A percentile compares a stretch with the other conserved stretches of the same genome.
phyloP scores from a whole-genome alignment of 164 flowering plant genomes.

The Euptelea pleiosperma region DNA sequence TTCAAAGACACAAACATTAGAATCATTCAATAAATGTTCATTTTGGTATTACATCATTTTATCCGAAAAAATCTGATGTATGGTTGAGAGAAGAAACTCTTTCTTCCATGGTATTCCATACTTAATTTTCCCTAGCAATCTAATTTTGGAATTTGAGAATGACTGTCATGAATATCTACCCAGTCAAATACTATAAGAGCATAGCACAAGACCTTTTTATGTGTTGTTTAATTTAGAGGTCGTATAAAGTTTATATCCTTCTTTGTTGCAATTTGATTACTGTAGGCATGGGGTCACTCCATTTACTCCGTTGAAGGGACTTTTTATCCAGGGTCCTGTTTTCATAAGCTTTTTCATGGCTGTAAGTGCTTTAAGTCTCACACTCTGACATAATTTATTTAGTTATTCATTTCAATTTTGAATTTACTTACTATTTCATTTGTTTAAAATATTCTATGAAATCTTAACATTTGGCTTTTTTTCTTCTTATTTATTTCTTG shows the following conservation, averaged over 20 bases:
- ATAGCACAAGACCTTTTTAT: not conserved
- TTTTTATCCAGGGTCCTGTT: slow-evolving; percentile 78
- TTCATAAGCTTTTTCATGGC: slow-evolving; percentile 82
- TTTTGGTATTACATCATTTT: too few relatives aligned
- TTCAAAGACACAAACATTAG: not conserved
- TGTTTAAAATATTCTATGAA: not conserved
- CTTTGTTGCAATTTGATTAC: slow-evolving; percentile 4
- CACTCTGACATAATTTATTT: not conserved
- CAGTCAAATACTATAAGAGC: not conserved
- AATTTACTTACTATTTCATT: not conserved
- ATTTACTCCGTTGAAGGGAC: slow-evolving; percentile 75
- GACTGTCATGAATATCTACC: not conserved
- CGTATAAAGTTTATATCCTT: not conserved
- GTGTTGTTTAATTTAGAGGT: not conserved
- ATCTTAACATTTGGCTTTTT: not conserved
- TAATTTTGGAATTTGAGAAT: not conserved
- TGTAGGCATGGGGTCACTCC: slow-evolving; percentile 82
- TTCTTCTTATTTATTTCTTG: slow-evolving; percentile 13
- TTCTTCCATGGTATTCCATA: not conserved
- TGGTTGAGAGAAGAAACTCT: not conserved
- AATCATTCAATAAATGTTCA: too few relatives aligned
- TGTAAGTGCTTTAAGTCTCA: slow-evolving; percentile 43
- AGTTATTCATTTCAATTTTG: not conserved
- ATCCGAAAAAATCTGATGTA: not conserved
- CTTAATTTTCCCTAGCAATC: not conserved